Evolutionary conservation across 345 rosid species (phyloP).

Genomic region (Excoecaria cochinchinensis): DNA sequence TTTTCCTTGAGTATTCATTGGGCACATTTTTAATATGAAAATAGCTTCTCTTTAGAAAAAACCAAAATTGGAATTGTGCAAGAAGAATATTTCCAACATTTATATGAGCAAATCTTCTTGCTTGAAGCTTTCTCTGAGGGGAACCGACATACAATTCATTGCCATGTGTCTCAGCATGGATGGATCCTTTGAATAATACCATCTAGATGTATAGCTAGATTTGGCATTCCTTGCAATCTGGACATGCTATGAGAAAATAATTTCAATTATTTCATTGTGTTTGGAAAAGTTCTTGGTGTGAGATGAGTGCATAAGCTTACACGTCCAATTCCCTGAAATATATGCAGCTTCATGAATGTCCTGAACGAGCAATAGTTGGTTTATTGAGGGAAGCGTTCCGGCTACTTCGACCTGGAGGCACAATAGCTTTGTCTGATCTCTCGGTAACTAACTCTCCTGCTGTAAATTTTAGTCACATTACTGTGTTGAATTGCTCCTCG

Average conservation of each 20-base stretch:
- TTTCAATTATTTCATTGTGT: not conserved
- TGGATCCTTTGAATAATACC: not conserved
- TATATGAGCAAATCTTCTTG: not conserved
- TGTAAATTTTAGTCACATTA: not conserved
- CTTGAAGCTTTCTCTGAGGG: not conserved
- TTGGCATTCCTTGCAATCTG: not conserved
- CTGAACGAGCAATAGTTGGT: slow-evolving; percentile 48
- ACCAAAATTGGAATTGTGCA: not conserved
- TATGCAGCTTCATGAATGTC: slow-evolving; percentile 63
- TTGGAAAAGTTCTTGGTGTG: not conserved
- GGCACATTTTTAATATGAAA: too few relatives aligned
- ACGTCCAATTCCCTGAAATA: not conserved
- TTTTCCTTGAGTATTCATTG: too few relatives aligned
- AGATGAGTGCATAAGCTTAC: not conserved
- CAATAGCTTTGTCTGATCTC: slow-evolving; percentile 49
- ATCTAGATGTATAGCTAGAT: not conserved
- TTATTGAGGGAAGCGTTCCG: slow-evolving; percentile 46
- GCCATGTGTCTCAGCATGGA: too few relatives aligned
- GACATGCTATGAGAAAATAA: not conserved
- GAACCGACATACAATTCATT: not conserved
- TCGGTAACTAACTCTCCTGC: slow-evolving; percentile 35
- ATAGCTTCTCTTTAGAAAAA: not conserved
- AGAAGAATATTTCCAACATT: not conserved
- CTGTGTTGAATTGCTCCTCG: not conserved
- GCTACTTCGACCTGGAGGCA: slow-evolving; percentile 59